A percentile compares a stretch with the other conserved stretches of the same genome.
These are phyloP conservation scores for Hyaloperonospora arabidopsidis DNA, from an alignment of 352 stramenopile species.

Conservation along the genomic window DNA sequence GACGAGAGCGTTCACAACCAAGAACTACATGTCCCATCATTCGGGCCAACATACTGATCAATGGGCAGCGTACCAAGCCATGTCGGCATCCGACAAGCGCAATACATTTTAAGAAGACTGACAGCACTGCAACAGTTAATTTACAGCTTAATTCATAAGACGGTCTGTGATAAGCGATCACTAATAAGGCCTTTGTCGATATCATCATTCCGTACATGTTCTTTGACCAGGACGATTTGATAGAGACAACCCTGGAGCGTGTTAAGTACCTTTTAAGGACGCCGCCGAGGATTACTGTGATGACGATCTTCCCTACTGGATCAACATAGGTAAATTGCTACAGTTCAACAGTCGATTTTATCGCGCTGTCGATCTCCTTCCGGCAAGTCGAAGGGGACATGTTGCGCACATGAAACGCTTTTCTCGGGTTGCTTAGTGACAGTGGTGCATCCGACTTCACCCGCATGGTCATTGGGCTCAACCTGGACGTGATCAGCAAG, in stretches of 20 bases:
- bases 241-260: not conserved
- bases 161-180: not conserved
- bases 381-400: not conserved
- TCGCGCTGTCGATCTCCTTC: not conserved
- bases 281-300: not conserved
- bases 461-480: too few species aligned
- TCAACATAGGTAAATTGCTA: not conserved
- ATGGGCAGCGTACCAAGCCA: conserved; percentile 2
- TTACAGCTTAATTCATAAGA: too few species aligned
- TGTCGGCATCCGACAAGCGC: not conserved
- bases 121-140: conserved; percentile 1
- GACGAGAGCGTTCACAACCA: not conserved
- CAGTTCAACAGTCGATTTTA: not conserved
- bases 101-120: not conserved
- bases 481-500: conserved; percentile 1
- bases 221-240: conserved; percentile 1
- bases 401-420: not conserved
- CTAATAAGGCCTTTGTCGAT: conserved; percentile 1
- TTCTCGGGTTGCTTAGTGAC: not conserved
- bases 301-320: not conserved
- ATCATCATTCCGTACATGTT: not conserved
- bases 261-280: conserved; percentile 1
- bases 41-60: not conserved
- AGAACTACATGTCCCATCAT: conserved; percentile 1
- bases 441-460: too few species aligned